Base-by-base conservation (phyloP, 805 yeast genomes). In the Saccharomycopsis fodiens region DNA sequence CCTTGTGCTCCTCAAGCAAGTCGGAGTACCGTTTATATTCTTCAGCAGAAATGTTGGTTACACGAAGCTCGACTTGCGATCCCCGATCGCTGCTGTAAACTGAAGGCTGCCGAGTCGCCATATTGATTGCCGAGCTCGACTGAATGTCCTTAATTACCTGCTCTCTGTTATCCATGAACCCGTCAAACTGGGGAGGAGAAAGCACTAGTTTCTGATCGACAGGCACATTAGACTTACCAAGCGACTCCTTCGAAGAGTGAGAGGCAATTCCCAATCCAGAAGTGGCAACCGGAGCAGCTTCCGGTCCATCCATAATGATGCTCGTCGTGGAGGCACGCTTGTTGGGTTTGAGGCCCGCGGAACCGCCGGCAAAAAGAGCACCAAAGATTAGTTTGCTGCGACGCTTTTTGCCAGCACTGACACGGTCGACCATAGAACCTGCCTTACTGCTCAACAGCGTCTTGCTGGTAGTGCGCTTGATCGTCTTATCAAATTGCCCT, bases 31-130 rank as follows among this genome's bases (percentile, higher is more conserved):
- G 22, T 35, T 44, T 47, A 10, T 47, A 41, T n/a, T 50, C 53
- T 23, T 43, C 47, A 10, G 46, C 48, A 25, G 46, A 32, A 25
- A 46, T 50, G 22, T 47, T 47, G 10, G 53, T 50, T 13, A 50
- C 43, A 12, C 41, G 19, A 23, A 29, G 22, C 5, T 32, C 38
- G 35, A 39, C 19, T 19, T 32, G 20, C 6, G 29, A 25, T 10
- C 6, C 29, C 6, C 10, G 29, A 10, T 25, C 29, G 29, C 29
- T 10, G 21, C 23, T 36, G 16, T 36, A 6, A 27, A 36, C 12
- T 13, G 27, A 20, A 12, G 45, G 4, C 36, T 22, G 35, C 16
- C 16, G 35, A 7, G 35, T 37, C 6, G 16, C n/a, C 19, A 13
- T 10, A 17, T 39, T 39, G 27, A 44, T 32, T 3, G 39, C 4